phyloP scores from a whole-genome alignment of 352 stramenopile genomes.

The Phytophthora fragariae region DNA sequence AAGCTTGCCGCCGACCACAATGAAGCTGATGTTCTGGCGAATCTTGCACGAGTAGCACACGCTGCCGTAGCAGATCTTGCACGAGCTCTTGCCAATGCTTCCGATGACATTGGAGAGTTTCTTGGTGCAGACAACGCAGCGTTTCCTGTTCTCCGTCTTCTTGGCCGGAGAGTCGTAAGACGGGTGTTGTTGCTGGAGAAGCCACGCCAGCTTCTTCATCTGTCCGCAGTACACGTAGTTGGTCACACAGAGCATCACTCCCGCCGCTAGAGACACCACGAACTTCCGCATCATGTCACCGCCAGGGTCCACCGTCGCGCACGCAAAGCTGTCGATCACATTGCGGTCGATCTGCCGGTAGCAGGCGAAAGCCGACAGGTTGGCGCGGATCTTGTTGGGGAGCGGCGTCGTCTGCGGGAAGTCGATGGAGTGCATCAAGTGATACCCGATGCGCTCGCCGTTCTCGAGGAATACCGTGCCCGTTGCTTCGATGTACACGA shows the following conservation, averaged over 20 bases:
- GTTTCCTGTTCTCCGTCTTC: background rate
- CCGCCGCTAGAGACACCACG: slow-evolving; percentile 26
- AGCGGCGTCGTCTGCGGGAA: slow-evolving; percentile 49
- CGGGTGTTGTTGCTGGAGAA: slow-evolving; percentile 28
- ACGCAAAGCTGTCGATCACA: slow-evolving; percentile 44
- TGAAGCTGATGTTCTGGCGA: slow-evolving; percentile 47
- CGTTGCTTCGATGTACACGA: slow-evolving; percentile 44
- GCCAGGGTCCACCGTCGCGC: slow-evolving; percentile 31
- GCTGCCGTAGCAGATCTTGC: slow-evolving; percentile 41
- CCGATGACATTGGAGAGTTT: slow-evolving; percentile 28
- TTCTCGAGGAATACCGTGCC: slow-evolving; percentile 26
- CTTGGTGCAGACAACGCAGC: slow-evolving; percentile 36
- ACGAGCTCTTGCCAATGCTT: slow-evolving; percentile 35
- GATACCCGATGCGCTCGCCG: slow-evolving; percentile 42
- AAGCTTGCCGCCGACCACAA: slow-evolving; percentile 32
- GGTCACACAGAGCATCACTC: slow-evolving; percentile 39
- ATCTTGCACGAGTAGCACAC: slow-evolving; percentile 49
- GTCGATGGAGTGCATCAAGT: slow-evolving; percentile 51
- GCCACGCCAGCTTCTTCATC: slow-evolving; percentile 67
- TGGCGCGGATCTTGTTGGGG: slow-evolving; percentile 36
- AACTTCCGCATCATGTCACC: slow-evolving; percentile 41
- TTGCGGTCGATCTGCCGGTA: slow-evolving; percentile 45
- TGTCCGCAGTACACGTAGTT: slow-evolving; percentile 54
- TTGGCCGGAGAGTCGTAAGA: background rate
- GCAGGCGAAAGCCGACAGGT: slow-evolving; percentile 47